Evolutionary conservation across 441 rosid genomes (phyloP).

Genomic region (Gossypium gossypioides): DNA sequence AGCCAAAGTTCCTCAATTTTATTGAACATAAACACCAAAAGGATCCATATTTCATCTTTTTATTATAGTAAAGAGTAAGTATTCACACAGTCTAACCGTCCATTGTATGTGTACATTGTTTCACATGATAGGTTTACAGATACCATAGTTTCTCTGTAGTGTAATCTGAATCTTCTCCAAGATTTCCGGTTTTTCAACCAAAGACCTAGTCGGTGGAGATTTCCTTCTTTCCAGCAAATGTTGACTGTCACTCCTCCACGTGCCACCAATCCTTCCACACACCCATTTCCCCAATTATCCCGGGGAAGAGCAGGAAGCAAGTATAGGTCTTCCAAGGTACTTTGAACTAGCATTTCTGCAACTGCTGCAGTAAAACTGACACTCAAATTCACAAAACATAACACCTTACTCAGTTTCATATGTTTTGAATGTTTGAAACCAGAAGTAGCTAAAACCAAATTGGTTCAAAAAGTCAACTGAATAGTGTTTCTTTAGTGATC

Average conservation of each 20-base stretch:
- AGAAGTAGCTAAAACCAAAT: neutral
- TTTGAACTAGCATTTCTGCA: constrained; percentile 86
- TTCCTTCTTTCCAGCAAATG: constrained; percentile 66
- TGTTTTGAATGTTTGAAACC: neutral
- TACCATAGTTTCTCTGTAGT: constrained; percentile 42
- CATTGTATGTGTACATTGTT: constrained; percentile 41
- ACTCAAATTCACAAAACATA: constrained; percentile 1
- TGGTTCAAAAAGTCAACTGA: neutral
- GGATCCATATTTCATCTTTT: neutral
- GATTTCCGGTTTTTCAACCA: constrained; percentile 27
- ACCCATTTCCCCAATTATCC: constrained; percentile 71
- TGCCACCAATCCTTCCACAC: constrained; percentile 64
- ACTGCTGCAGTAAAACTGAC: constrained; percentile 68
- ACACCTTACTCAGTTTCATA: neutral
- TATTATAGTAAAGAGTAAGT: constrained; percentile 4
- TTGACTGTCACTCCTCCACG: constrained; percentile 57
- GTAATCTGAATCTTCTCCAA: constrained; percentile 31
- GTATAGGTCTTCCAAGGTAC: constrained; percentile 55
- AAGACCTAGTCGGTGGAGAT: constrained; percentile 54
- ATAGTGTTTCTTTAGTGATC: neutral
- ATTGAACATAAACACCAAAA: neutral
- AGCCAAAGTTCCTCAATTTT: neutral
- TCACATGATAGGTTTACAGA: constrained; percentile 32
- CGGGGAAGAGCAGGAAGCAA: constrained; percentile 78
- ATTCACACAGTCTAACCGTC: constrained; percentile 34